Evolutionary conservation across 2,329 filamentous ascomycete genomes (phyloP).

Genomic region (Trichoderma lentiforme): DNA sequence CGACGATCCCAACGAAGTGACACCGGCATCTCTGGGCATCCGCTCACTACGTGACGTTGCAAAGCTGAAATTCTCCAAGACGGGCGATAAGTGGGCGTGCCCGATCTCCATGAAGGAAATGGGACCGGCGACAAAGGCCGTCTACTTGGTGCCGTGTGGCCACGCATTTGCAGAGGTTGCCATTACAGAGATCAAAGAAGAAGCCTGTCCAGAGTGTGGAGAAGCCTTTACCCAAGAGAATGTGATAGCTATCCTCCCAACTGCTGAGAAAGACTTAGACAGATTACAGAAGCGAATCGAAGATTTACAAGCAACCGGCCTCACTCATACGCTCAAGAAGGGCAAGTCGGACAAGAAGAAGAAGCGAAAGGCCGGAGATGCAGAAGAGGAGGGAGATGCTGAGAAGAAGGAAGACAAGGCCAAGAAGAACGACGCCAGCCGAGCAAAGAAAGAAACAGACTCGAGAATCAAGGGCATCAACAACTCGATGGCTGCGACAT

Average conservation of each 20-base stretch:
- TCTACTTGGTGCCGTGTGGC: constrained; percentile 91
- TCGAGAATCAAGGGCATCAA: constrained; percentile 66
- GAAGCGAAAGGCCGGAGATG: constrained; percentile 57
- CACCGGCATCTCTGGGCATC: constrained; percentile 56
- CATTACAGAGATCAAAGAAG: constrained; percentile 72
- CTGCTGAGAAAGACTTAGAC: constrained; percentile 65
- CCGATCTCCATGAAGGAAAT: constrained; percentile 84
- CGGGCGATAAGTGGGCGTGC: constrained; percentile 67
- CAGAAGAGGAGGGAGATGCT: constrained; percentile 31
- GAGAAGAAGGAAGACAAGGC: constrained; percentile 22
- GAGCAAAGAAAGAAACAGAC: constrained; percentile 32
- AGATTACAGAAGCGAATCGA: constrained; percentile 63
- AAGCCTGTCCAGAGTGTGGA: constrained; percentile 68
- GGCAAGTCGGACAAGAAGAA: constrained; percentile 63
- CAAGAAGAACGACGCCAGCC: constrained; percentile 17
- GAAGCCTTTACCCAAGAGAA: constrained; percentile 69
- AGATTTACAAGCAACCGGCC: constrained; percentile 64
- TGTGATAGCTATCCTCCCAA: constrained; percentile 77
- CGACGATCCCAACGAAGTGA: constrained; percentile 54
- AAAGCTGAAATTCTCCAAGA: constrained; percentile 67
- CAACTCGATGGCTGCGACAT: constrained; percentile 76
- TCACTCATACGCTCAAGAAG: constrained; percentile 89
- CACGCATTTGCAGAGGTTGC: constrained; percentile 89
- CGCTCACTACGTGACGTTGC: constrained; percentile 82
- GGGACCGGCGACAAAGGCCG: constrained; percentile 72